These are phyloP conservation scores for Colletotrichum lupini DNA, from an alignment of 2,329 filamentous ascomycete species.

Conservation along the genomic window DNA sequence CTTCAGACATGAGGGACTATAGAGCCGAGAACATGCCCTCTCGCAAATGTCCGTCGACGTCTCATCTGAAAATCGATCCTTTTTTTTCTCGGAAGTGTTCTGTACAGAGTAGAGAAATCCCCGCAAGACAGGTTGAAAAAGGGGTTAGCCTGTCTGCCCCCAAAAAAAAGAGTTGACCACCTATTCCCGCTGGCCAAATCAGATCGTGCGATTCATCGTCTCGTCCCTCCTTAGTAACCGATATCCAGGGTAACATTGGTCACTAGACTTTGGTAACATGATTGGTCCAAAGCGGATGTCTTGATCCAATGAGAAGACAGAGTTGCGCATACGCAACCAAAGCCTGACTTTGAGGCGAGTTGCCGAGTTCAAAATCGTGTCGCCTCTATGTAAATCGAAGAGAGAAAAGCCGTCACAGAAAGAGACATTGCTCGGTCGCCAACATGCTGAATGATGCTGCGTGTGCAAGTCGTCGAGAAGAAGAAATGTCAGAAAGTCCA, in stretches of 20 bases:
- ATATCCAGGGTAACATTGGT: constrained; percentile 5
- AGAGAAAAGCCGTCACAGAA: constrained; percentile 17
- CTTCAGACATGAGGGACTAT: constrained; percentile 8
- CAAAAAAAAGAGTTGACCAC: constrained; percentile 27
- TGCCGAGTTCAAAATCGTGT: constrained; percentile 11
- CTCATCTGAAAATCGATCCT: constrained; percentile 30
- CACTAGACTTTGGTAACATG: constrained; percentile 4
- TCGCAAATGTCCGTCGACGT: constrained; percentile 15
- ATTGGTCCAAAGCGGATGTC: constrained; percentile 21
- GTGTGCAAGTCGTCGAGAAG: constrained; percentile 24
- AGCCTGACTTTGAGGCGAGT: constrained; percentile 12
- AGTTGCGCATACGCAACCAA: constrained; percentile 23
- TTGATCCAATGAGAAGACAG: constrained; percentile 26
- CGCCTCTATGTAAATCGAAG: constrained; percentile 31
- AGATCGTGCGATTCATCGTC: constrained; percentile 33
- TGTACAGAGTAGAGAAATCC: constrained; percentile 22
- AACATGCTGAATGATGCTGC: constrained; percentile 27
- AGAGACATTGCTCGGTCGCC: constrained; percentile 23
- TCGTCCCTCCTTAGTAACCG: constrained; percentile 12
- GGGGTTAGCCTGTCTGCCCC: constrained; percentile 31
- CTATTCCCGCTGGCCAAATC: constrained; percentile 30
- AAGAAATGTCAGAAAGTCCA: constrained; percentile 26
- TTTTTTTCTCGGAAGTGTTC: constrained; percentile 24
- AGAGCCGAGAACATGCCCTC: not conserved
- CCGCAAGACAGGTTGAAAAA: constrained; percentile 30